Evolutionary conservation across 352 stramenopile species (phyloP), one percentile per base, ranked within the genome.

Genomic region (Blastocystis sp.): DNA sequence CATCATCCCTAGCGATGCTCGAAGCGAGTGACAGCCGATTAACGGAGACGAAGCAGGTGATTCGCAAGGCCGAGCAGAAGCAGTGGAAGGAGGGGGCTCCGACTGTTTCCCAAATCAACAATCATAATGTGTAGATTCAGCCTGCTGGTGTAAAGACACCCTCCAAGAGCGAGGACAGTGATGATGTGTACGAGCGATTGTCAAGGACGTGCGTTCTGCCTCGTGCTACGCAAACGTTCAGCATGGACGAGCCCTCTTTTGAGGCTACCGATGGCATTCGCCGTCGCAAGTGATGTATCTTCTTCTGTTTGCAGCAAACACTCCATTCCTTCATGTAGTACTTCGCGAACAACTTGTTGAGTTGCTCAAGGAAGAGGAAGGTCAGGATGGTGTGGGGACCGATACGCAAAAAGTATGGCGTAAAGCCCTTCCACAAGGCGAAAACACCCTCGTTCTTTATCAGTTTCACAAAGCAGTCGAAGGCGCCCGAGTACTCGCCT

Each of bases 321-420:
- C 11, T 61, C 28, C 43, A 78, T 78, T 69, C 21, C 60, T 87
- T 74, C 77, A 87, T 87, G 59, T 87, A 87, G 62, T 77, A 89
- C 60, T 84, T 80, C 19, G 40, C 80, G 61, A 87, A 87, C 11
- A 87, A 74, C 52, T 89, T 89, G 34, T 89, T 89, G 17, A 89
- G 60, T 74, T 89, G 80, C 24, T 89, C 80, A 38, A 89, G 70
- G 80, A 89, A 89, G 24, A 89, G 28, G 65, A 89, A 84, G 48
- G 80, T 89, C 34, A 89, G 48, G 65, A 89, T 89, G 80, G 80
- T 89, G 80, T 89, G 80, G 43, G 80, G 80, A 34, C 68, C 80
- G 42, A 89, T 59, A 89, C 80, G 80, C 19, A 89, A 42, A 63
- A 89, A 89, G 69, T 87, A 89, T 9, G 80, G 80, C 24, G 65